Evolutionary conservation across 257 asterid species (phyloP).

Genomic region (Jaltomata sinuosa): DNA sequence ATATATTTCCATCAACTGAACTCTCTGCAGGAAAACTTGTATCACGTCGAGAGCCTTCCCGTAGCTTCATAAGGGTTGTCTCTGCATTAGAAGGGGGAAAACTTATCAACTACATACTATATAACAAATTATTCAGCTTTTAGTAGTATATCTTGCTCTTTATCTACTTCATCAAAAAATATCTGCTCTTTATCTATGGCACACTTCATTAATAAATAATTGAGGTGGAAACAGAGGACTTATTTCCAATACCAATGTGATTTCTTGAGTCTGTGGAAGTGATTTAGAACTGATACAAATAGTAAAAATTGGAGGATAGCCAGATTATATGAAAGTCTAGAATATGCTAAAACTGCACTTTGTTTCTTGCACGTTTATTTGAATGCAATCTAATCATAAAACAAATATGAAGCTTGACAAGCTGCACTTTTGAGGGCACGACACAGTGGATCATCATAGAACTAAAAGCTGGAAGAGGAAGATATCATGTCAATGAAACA

Average conservation of each 20-base stretch:
- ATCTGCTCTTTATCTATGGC: background rate
- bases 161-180: background rate
- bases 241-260: background rate
- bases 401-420: background rate
- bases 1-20: conserved; percentile 5
- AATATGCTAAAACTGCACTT: background rate
- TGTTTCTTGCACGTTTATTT: background rate
- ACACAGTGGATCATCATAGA: background rate
- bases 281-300: background rate
- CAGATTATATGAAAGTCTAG: background rate
- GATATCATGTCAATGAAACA: background rate
- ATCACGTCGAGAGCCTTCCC: conserved; percentile 53
- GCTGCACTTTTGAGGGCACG: background rate
- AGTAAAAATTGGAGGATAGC: background rate
- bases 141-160: background rate
- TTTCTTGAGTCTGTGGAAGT: background rate
- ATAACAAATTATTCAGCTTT: background rate
- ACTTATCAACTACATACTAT: background rate
- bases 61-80: conserved; percentile 66
- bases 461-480: background rate
- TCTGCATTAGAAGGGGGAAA: conserved; percentile 27
- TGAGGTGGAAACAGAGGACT: background rate
- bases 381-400: background rate
- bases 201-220: background rate
- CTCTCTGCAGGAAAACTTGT: conserved; percentile 20